Evolutionary conservation across 495 filamentous ascomycete species (phyloP).

Genomic region (Talaromyces ruber): DNA sequence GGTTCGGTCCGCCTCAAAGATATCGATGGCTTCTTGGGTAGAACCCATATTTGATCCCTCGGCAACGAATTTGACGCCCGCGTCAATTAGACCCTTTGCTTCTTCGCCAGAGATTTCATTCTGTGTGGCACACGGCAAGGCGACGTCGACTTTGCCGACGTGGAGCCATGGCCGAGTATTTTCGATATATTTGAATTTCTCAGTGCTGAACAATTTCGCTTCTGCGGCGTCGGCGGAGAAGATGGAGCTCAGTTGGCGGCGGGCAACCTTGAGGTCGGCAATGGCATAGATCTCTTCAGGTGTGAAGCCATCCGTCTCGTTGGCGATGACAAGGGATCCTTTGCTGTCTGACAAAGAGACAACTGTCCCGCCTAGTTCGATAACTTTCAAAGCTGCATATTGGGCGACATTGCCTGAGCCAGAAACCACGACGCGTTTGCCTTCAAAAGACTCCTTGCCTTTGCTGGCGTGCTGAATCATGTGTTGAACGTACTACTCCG

Average conservation of each 20-base stretch:
- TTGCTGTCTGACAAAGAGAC: conserved; percentile 92
- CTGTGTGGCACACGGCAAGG: conserved; percentile 89
- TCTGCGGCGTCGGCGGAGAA: conserved; percentile 15
- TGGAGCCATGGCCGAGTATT: conserved; percentile 89
- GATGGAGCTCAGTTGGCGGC: conserved; percentile 67
- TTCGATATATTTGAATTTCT: conserved; percentile 78
- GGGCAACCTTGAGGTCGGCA: conserved; percentile 75
- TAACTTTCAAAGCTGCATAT: conserved; percentile 93
- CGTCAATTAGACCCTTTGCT: conserved; percentile 68
- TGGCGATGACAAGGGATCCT: conserved; percentile 68
- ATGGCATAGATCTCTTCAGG: conserved; percentile 70
- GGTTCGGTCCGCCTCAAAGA: conserved; percentile 77
- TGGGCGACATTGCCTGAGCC: conserved; percentile 98
- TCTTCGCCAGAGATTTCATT: conserved; percentile 93
- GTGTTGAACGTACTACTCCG: conserved; percentile 67
- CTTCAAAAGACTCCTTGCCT: conserved; percentile 77
- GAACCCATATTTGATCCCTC: conserved; percentile 99
- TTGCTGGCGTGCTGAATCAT: conserved; percentile 81
- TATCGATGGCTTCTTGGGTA: conserved; percentile 89
- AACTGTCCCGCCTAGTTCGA: conserved; percentile 90
- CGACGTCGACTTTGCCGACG: conserved; percentile 81
- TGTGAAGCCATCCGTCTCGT: conserved; percentile 53
- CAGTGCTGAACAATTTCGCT: conserved; percentile 28
- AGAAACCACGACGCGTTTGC: conserved; percentile 92
- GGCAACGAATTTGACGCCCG: conserved; percentile 78